Base-by-base conservation (phyloP, 306 rosid genomes). In the Sicyos baderoa region DNA sequence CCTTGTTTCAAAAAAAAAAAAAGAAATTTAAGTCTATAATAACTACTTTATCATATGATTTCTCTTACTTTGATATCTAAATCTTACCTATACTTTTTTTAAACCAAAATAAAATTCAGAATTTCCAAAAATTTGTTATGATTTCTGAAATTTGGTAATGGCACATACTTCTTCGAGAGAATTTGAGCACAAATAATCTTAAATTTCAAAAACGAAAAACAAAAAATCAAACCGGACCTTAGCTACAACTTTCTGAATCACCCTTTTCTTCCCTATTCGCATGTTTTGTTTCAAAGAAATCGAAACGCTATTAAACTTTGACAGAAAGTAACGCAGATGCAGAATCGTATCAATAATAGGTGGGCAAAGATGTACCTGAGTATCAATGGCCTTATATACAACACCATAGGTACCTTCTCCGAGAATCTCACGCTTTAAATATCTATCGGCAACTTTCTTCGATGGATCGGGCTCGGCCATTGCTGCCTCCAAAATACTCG, bases 321-420 rank as follows among this genome's bases (percentile, higher is more conserved):
- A 44, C 18, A n/a, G 22, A 47, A 22, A 67, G 35, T 29, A 29
- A 29, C 44, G 10, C 4, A 55, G 56, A 50, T 45, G 72, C 15
- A 48, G 47, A 52, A 68, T 52, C 14, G 42, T 15, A 11, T 2
- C 7, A 42, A 19, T 0, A 72, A 42, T 7, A 10, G 47, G 8
- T 12, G 18, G 59, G 15, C 11, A n/a, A 52, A 21, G 59, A 51
- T n/a, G 13, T 66, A 93, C 99, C 93, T 90, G 76, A 5, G 99
- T 93, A 80, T 93, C 99, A 74, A 93, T 90, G 79, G 99, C 99
- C 79, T 93, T 93, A 85, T 77, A 90, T 21, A 93, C 99, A 22
- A 93, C 97, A 57, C 99, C 99, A 78, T 89, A 93, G 71, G 99
- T 93, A 84, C 99, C 99, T 82, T 93, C 99, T 56, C 99, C 97